A percentile compares a stretch with the other conserved stretches of the same genome.
Conservation (phyloP, 208 protist species). For the Balamuthia mandrillaris region DNA sequence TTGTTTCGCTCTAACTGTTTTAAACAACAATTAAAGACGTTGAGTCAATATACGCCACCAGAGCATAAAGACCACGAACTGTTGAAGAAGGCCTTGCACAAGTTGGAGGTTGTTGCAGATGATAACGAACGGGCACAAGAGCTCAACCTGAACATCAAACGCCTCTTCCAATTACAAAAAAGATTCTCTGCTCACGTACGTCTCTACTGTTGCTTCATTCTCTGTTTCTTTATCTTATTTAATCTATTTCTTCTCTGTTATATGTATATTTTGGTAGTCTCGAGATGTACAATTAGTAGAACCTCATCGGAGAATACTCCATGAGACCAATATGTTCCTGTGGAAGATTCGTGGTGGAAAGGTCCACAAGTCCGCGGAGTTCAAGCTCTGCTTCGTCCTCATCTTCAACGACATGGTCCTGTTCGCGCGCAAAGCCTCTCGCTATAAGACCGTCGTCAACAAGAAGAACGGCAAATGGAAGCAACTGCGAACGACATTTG, state of each 20-base stretch:
- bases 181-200: background rate
- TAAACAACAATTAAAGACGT: background rate
- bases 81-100: background rate
- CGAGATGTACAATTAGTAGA: slow-evolving; percentile 6
- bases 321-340: too few relatives aligned
- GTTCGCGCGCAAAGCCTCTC: too few relatives aligned
- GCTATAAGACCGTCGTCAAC: too few relatives aligned
- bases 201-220: too few relatives aligned
- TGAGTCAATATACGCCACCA: slow-evolving; percentile 5
- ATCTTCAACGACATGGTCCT: slow-evolving; percentile 37
- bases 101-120: slow-evolving; percentile 7
- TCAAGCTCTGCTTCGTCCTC: too few relatives aligned
- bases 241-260: background rate
- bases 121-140: slow-evolving; percentile 23
- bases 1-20: background rate
- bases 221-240: too few relatives aligned
- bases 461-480: too few relatives aligned
- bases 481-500: too few relatives aligned
- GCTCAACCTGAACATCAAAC: slow-evolving; percentile 3
- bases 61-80: slow-evolving; percentile 24
- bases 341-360: background rate
- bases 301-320: too few relatives aligned
- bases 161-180: background rate
- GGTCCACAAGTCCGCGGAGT: too few relatives aligned
- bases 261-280: background rate